A percentile compares a stretch with the other conserved stretches of the same genome.
Conservation (phyloP, 1,284 basidiomycete species). For the Ceratobasidium sp. region DNA sequence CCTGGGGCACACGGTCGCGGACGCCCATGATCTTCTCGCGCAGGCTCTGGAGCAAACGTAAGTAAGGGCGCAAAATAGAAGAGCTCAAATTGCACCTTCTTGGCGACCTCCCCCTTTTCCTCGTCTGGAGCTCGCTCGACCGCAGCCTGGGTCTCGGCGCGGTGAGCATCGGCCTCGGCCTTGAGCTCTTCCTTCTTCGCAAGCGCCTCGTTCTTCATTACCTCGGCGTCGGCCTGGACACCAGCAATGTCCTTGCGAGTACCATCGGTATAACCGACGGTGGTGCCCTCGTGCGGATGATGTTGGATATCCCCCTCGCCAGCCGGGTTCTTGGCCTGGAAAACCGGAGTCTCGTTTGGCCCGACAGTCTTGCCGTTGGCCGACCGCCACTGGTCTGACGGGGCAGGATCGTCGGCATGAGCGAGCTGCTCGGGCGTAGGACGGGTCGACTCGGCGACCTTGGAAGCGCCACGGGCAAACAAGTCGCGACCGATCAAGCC, state of each 20-base stretch:
- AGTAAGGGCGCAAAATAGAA: constrained; percentile 43
- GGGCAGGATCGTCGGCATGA: constrained; percentile 75
- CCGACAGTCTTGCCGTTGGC: constrained; percentile 61
- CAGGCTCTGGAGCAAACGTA: constrained; percentile 46
- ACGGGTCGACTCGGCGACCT: constrained; percentile 77
- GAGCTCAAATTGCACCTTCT: constrained; percentile 54
- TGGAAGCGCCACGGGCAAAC: constrained; percentile 78
- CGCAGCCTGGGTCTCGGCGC: constrained; percentile 44
- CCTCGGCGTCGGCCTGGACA: constrained; percentile 47
- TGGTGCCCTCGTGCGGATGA: constrained; percentile 61
- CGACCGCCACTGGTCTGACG: constrained; percentile 65
- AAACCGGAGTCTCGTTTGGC: constrained; percentile 61
- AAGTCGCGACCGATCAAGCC: constrained; percentile 87
- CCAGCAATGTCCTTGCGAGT: constrained; percentile 52
- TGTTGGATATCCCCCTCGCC: constrained; percentile 57
- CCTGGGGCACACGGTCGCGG: constrained; percentile 68
- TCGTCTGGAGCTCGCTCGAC: constrained; percentile 54
- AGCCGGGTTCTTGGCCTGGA: constrained; percentile 62
- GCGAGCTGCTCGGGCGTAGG: constrained; percentile 73
- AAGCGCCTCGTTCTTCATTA: constrained; percentile 50
- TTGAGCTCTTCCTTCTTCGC: constrained; percentile 48
- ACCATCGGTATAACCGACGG: constrained; percentile 57
- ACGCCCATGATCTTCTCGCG: constrained; percentile 51
- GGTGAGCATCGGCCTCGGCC: constrained; percentile 50
- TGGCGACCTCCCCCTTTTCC: constrained; percentile 60